A percentile compares a stretch with the other conserved stretches of the same genome.
Evolutionary conservation across 805 yeast species (phyloP).

Genomic region (Tetrapisispora arboricola): DNA sequence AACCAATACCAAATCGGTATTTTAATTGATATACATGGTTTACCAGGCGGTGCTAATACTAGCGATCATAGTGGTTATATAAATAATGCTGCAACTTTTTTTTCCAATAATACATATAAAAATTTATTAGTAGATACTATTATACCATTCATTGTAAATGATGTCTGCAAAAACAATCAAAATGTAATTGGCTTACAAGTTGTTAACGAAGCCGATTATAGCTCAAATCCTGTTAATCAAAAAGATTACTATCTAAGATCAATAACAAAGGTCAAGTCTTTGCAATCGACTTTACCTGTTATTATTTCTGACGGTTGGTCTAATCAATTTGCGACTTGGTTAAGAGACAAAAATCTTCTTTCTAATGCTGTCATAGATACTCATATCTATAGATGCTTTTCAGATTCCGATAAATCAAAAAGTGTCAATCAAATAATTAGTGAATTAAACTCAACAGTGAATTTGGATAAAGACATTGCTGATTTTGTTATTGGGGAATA

Average conservation of each 20-base stretch:
- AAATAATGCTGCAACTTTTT: conserved; percentile 24
- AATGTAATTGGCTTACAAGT: conserved; percentile 77
- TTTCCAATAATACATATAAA: conserved; percentile 33
- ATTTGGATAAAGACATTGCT: conserved; percentile 37
- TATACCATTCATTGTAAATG: conserved; percentile 51
- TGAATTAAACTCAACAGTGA: conserved; percentile 43
- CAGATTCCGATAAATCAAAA: conserved; percentile 60
- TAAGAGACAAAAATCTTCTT: conserved; percentile 30
- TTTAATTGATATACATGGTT: conserved; percentile 74
- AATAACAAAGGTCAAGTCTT: conserved; percentile 43
- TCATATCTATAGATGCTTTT: conserved; percentile 80
- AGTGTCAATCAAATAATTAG: conserved; percentile 51
- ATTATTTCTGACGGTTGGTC: conserved; percentile 93
- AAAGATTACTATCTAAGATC: conserved; percentile 58
- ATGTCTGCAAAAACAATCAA: conserved; percentile 40
- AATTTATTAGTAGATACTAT: conserved; percentile 38
- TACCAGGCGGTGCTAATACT: conserved; percentile 88
- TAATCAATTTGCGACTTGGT: conserved; percentile 62
- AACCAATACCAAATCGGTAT: conserved; percentile 54
- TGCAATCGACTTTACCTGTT: conserved; percentile 52
- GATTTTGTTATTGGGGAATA: conserved; percentile 84
- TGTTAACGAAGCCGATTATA: conserved; percentile 73
- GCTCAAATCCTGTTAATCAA: conserved; percentile 42
- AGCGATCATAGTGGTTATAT: conserved; percentile 74
- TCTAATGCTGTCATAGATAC: conserved; percentile 69